phyloP scores from a whole-genome alignment of 106 monocot species.

The Agapanthus africanus region DNA sequence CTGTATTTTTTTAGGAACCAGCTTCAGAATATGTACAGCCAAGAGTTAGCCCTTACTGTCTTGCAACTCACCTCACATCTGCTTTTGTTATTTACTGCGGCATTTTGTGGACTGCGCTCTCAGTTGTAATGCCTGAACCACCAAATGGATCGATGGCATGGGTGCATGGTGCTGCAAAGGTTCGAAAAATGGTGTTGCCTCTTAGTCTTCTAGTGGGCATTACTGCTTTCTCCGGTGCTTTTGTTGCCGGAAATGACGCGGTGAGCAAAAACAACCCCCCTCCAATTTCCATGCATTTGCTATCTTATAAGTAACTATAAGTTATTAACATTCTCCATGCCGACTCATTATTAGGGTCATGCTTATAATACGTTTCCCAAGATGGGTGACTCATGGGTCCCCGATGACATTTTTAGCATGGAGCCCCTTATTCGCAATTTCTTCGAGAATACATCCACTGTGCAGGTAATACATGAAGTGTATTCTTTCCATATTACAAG shows the following conservation, averaged over 20 bases:
- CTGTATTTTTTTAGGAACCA: constrained; percentile 92
- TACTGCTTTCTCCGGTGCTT: constrained; percentile 92
- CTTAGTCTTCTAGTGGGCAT: constrained; percentile 72
- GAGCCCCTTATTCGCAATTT: constrained; percentile 80
- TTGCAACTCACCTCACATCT: constrained; percentile 92
- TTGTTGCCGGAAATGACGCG: constrained; percentile 99
- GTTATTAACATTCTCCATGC: not conserved
- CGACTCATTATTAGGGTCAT: constrained; percentile 56
- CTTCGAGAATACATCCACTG: constrained; percentile 93
- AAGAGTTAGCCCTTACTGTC: constrained; percentile 92
- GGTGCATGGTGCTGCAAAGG: constrained; percentile 73
- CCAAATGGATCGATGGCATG: constrained; percentile 60
- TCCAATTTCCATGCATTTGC: too few species aligned
- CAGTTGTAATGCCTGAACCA: constrained; percentile 94
- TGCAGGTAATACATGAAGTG: constrained; percentile 51
- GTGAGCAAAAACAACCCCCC: constrained; percentile 23
- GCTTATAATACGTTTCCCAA: constrained; percentile 98
- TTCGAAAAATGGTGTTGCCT: constrained; percentile 62
- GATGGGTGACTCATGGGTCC: constrained; percentile 98
- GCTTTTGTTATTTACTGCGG: constrained; percentile 95
- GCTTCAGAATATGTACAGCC: constrained; percentile 93
- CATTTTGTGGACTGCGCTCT: constrained; percentile 89
- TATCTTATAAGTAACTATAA: not conserved
- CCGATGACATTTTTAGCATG: constrained; percentile 80
- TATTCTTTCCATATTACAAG: not conserved